phyloP scores from a whole-genome alignment of 208 protist species.

The Porcisia deanei region DNA sequence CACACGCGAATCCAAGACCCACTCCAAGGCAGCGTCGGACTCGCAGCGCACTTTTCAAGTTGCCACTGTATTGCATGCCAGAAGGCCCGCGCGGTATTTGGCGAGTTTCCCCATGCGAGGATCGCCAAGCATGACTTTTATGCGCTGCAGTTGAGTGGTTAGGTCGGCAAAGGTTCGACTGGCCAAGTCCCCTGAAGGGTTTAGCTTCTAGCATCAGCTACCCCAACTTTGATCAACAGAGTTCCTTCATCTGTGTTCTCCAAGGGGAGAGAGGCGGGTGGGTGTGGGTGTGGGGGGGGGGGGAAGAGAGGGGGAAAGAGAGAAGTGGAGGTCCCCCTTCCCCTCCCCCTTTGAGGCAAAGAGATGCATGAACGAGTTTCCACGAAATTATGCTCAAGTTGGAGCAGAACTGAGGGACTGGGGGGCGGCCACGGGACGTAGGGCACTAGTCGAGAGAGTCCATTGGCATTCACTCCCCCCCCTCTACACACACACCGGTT shows the following conservation, averaged over 20 bases:
- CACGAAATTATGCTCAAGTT: neutral
- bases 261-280: too few relatives aligned
- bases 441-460: neutral
- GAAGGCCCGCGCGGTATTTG: conserved; percentile 41
- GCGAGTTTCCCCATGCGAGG: conserved; percentile 35
- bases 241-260: conserved; percentile 38
- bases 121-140: conserved; percentile 48
- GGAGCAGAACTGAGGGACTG: neutral
- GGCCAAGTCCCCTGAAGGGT: conserved; percentile 62
- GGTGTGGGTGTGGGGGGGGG: too few relatives aligned
- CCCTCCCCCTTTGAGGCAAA: neutral
- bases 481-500: neutral
- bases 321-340: neutral
- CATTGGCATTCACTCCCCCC: neutral
- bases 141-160: conserved; percentile 41
- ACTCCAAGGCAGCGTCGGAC: conserved; percentile 50
- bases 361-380: neutral
- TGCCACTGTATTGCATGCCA: conserved; percentile 51
- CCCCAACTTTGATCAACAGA: conserved; percentile 38
- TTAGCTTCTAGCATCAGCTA: conserved; percentile 42
- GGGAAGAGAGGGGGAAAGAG: neutral
- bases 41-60: conserved; percentile 57
- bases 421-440: too few relatives aligned
- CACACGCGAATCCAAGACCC: conserved; percentile 38
- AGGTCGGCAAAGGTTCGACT: conserved; percentile 50